These are phyloP conservation scores for Aspergillus calidoustus DNA, from an alignment of 2,329 filamentous ascomycete species.

Conservation along the genomic window DNA sequence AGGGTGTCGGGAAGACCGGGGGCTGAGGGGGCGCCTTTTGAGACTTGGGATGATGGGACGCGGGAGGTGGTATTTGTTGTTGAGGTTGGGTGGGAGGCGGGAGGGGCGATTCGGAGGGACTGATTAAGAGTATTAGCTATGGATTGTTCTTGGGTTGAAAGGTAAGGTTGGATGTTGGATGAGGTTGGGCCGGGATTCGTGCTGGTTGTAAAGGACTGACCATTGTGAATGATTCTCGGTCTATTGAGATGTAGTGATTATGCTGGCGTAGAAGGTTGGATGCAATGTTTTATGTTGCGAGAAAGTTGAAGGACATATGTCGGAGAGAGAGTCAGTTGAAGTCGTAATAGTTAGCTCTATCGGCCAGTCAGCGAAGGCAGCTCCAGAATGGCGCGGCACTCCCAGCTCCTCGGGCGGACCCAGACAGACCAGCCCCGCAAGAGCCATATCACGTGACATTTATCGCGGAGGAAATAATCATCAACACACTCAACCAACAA, in stretches of 20 bases:
- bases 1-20: conserved; percentile 94
- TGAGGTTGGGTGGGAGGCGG: conserved; percentile 66
- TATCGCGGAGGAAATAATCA: conserved; percentile 23
- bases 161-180: conserved; percentile 5
- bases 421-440: conserved; percentile 34
- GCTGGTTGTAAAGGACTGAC: conserved; percentile 29
- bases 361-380: conserved; percentile 26
- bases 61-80: conserved; percentile 68
- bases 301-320: background rate
- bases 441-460: conserved; percentile 23
- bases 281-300: background rate
- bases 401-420: conserved; percentile 39
- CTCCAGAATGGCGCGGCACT: conserved; percentile 32
- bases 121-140: conserved; percentile 43
- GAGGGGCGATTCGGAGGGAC: conserved; percentile 89
- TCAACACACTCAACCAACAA: conserved; percentile 11
- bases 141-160: background rate
- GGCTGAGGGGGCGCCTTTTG: conserved; percentile 80
- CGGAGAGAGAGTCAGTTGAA: conserved; percentile 13
- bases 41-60: conserved; percentile 57
- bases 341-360: conserved; percentile 22
- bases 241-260: conserved; percentile 10
- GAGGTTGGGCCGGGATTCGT: conserved; percentile 16
- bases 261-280: background rate
- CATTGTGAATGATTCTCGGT: conserved; percentile 29